Evolutionary conservation across 192 early-diverging fungal species (phyloP).

Genomic region (Coemansia reversa): DNA sequence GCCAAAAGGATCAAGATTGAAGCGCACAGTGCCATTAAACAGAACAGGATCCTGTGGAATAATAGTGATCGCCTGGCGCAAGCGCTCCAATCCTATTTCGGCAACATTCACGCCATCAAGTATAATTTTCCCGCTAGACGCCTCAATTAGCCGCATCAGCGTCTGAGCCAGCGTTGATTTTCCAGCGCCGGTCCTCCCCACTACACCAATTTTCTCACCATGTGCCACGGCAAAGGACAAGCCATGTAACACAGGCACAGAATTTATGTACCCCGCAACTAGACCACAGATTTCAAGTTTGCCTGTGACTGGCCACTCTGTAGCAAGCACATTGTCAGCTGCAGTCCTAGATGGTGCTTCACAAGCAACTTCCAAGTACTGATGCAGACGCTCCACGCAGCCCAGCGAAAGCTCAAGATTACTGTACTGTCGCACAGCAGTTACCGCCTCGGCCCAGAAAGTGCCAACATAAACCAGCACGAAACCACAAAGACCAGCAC

Average conservation of each 20-base stretch:
- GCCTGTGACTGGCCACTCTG: slow-evolving; percentile 66
- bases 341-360: slow-evolving; percentile 64
- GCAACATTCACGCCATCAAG: slow-evolving; percentile 78
- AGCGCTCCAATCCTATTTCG: slow-evolving; percentile 66
- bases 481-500: slow-evolving; percentile 81
- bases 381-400: slow-evolving; percentile 73
- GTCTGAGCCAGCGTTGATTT: slow-evolving; percentile 68
- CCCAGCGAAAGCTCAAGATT: slow-evolving; percentile 78
- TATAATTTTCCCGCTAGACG: slow-evolving; percentile 57
- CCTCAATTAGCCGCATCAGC: slow-evolving; percentile 75
- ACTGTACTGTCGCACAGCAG: slow-evolving; percentile 69
- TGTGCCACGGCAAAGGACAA: slow-evolving; percentile 68
- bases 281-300: slow-evolving; percentile 64
- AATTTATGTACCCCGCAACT: slow-evolving; percentile 66
- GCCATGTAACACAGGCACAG: slow-evolving; percentile 57
- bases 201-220: slow-evolving; percentile 80
- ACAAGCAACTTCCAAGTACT: slow-evolving; percentile 75
- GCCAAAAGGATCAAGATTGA: slow-evolving; percentile 84
- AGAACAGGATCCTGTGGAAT: slow-evolving; percentile 87
- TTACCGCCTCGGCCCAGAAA: slow-evolving; percentile 70
- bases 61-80: slow-evolving; percentile 71
- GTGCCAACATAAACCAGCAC: slow-evolving; percentile 74
- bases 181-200: slow-evolving; percentile 82
- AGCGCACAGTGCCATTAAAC: slow-evolving; percentile 72
- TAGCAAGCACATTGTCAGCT: slow-evolving; percentile 52